Evolutionary conservation across 108 stramenopile species (phyloP).

Genomic region (Aurantiochytrium sp.): DNA sequence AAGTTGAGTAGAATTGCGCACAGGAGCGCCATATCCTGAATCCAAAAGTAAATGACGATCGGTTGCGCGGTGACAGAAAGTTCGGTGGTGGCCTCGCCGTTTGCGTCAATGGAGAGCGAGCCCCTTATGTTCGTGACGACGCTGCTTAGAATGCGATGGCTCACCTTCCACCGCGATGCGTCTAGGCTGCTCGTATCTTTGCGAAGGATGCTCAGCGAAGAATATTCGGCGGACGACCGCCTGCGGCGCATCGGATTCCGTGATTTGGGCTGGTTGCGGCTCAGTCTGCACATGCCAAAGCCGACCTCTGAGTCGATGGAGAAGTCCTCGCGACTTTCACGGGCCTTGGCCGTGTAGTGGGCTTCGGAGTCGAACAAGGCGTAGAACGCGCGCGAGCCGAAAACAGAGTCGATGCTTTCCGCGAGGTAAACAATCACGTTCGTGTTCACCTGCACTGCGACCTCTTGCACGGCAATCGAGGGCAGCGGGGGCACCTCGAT

Average conservation of each 20-base stretch:
- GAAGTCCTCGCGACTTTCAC: background rate
- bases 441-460: background rate
- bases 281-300: conserved; percentile 27
- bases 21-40: conserved; percentile 19
- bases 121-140: background rate
- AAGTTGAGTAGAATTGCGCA: background rate
- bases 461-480: background rate
- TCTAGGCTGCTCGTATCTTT: background rate
- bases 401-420: background rate
- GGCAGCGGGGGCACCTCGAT: background rate
- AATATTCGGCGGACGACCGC: background rate
- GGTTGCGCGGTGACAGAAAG: background rate
- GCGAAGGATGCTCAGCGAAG: background rate
- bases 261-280: background rate
- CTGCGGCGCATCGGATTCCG: background rate
- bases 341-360: background rate
- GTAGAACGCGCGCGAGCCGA: background rate
- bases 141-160: background rate
- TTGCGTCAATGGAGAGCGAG: background rate
- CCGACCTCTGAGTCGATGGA: background rate
- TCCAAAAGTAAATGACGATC: background rate
- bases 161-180: background rate
- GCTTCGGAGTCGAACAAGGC: background rate
- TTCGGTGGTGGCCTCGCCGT: background rate
- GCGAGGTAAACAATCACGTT: background rate